A percentile compares a stretch with the other conserved stretches of the same genome.
Evolutionary conservation across 345 rosid species (phyloP).

Genomic region (Ceriops zippeliana): DNA sequence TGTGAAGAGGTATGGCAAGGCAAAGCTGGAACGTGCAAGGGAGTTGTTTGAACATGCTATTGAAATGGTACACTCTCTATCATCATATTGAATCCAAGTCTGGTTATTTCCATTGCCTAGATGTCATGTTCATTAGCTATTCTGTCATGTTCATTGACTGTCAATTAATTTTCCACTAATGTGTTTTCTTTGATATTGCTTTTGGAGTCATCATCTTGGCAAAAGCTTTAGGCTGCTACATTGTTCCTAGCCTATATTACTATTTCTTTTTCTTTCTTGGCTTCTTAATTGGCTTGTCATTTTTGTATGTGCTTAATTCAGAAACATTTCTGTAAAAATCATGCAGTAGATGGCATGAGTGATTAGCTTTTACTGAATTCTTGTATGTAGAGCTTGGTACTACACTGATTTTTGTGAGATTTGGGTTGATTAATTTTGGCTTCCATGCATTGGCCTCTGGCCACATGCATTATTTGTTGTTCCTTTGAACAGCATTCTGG

Average conservation of each 20-base stretch:
- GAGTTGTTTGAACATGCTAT: slow-evolving; percentile 94
- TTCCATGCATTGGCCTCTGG: no score
- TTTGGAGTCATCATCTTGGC: neutral
- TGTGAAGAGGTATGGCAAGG: slow-evolving; percentile 81
- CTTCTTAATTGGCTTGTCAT: no score
- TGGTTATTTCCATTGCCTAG: neutral
- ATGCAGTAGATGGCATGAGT: no score
- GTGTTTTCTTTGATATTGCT: slow-evolving; percentile 1
- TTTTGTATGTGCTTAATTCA: no score
- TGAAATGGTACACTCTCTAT: slow-evolving; percentile 51
- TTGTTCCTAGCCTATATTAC: neutral
- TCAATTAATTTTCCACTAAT: neutral
- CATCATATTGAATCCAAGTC: slow-evolving; percentile 1
- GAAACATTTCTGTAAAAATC: no score
- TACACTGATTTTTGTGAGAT: no score
- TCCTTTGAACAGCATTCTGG: neutral
- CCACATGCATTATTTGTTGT: neutral
- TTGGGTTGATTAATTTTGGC: no score
- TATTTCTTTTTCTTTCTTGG: neutral
- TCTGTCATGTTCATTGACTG: neutral
- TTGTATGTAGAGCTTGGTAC: no score
- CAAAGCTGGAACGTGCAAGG: slow-evolving; percentile 89
- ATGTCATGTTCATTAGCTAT: neutral
- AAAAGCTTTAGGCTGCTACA: neutral
- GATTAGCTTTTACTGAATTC: no score